phyloP scores from a whole-genome alignment of 768 basidiomycete species.

The Lentinula detonsa region DNA sequence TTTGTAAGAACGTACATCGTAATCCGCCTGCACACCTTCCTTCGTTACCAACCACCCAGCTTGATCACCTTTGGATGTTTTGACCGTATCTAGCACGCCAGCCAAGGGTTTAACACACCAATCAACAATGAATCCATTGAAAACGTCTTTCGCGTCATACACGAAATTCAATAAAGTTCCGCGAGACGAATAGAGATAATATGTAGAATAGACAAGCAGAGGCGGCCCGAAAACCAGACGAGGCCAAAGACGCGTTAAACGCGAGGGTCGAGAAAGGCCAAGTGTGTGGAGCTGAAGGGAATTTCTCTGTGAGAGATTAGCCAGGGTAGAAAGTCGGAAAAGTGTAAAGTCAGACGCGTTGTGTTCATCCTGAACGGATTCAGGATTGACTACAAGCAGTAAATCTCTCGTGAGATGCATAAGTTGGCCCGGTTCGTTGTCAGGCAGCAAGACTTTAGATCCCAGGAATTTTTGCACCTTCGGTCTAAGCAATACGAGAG shows the following conservation, averaged over 20 bases:
- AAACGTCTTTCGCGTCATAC: conserved; percentile 58
- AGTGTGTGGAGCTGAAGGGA: not conserved
- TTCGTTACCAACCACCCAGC: conserved; percentile 73
- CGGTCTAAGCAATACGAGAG: conserved; percentile 49
- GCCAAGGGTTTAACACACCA: conserved; percentile 87
- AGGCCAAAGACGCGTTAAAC: conserved; percentile 75
- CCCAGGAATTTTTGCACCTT: conserved; percentile 24
- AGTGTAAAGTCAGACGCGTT: conserved; percentile 19
- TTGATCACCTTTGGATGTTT: conserved; percentile 51
- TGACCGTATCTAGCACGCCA: conserved; percentile 75
- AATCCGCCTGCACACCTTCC: conserved; percentile 80
- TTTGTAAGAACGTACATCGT: conserved; percentile 49
- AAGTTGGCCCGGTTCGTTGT: not conserved
- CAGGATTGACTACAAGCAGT: not conserved
- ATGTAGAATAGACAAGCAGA: conserved; percentile 43
- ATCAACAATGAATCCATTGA: conserved; percentile 65
- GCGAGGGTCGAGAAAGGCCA: conserved; percentile 58
- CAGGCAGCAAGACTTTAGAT: not conserved
- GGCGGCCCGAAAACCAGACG: conserved; percentile 74
- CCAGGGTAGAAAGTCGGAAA: conserved; percentile 17
- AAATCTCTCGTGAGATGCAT: not conserved
- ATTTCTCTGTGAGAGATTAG: not conserved
- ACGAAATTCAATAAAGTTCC: conserved; percentile 50
- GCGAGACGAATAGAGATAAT: conserved; percentile 52
- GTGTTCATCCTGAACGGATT: conserved; percentile 6